Conservation (phyloP, 371 early-diverging fungal species). For the Vairimorpha necatrix region DNA sequence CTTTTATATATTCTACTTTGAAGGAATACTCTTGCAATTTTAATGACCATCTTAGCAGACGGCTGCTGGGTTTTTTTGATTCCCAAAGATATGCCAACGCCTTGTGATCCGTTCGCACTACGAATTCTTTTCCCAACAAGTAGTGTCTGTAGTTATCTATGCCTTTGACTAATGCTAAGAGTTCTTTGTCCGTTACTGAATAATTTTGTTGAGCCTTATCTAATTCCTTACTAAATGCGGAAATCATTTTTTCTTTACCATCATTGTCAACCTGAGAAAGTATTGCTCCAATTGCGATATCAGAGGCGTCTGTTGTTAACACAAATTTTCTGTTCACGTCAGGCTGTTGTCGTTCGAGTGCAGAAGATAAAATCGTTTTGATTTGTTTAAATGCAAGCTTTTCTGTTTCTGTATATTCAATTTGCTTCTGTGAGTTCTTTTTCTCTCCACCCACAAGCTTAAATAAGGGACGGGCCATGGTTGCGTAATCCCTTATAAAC, state of each 20-base stretch:
- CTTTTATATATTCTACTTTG: slow-evolving; percentile 24
- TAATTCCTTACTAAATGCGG: background rate
- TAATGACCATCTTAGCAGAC: background rate
- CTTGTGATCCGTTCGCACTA: background rate
- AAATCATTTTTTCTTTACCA: background rate
- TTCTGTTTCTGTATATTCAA: background rate
- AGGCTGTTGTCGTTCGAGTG: background rate
- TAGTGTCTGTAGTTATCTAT: slow-evolving; percentile 3
- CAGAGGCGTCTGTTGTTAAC: slow-evolving; percentile 44
- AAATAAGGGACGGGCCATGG: background rate
- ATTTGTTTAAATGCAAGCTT: background rate
- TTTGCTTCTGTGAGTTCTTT: background rate
- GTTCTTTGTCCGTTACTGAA: slow-evolving; percentile 10
- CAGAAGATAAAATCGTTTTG: background rate
- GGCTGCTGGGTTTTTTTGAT: background rate
- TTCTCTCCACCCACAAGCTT: background rate
- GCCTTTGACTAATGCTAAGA: background rate
- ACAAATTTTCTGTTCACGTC: slow-evolving; percentile 25
- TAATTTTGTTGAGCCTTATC: slow-evolving; percentile 18
- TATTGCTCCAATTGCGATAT: slow-evolving; percentile 15
- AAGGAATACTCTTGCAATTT: background rate
- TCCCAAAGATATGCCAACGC: background rate
- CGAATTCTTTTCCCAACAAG: background rate
- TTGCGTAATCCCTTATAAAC: background rate
- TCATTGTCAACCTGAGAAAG: slow-evolving; percentile 17